These are phyloP conservation scores for Lecanicillium sp. DNA, from an alignment of 2,329 filamentous ascomycete genomes.

Conservation along the genomic window DNA sequence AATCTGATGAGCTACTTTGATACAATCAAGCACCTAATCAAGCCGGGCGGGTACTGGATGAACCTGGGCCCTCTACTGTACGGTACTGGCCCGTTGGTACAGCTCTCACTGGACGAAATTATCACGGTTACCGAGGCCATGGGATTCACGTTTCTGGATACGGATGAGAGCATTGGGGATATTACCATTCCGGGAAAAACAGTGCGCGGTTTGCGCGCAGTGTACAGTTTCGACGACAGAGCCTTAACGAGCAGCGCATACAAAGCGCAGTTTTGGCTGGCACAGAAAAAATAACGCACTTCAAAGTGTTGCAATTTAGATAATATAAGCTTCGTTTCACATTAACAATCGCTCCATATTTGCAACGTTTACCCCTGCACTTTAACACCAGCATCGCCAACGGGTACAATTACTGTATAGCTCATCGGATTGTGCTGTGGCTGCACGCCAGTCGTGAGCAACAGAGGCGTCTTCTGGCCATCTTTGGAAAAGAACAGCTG, in stretches of 20 bases:
- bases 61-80: constrained; percentile 50
- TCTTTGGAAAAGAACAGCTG: constrained; percentile 40
- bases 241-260: constrained; percentile 46
- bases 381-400: constrained; percentile 14
- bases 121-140: constrained; percentile 36
- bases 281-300: constrained; percentile 16
- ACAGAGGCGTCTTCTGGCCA: constrained; percentile 35
- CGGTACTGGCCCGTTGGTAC: constrained; percentile 44
- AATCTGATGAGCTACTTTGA: constrained; percentile 48
- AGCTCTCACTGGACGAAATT: constrained; percentile 47
- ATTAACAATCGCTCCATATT: no score
- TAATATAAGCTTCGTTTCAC: no score
- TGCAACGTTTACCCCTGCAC: constrained; percentile 6
- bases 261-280: constrained; percentile 46
- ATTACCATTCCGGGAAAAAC: constrained; percentile 31
- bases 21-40: constrained; percentile 39
- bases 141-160: constrained; percentile 43
- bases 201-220: constrained; percentile 37
- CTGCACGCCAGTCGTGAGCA: constrained; percentile 38
- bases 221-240: constrained; percentile 42
- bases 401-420: constrained; percentile 16
- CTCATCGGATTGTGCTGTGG: constrained; percentile 20
- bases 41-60: constrained; percentile 41
- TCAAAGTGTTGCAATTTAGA: neutral
- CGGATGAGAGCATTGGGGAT: constrained; percentile 29